phyloP scores from a whole-genome alignment of 208 protist species.

The Leishmania mexicana region DNA sequence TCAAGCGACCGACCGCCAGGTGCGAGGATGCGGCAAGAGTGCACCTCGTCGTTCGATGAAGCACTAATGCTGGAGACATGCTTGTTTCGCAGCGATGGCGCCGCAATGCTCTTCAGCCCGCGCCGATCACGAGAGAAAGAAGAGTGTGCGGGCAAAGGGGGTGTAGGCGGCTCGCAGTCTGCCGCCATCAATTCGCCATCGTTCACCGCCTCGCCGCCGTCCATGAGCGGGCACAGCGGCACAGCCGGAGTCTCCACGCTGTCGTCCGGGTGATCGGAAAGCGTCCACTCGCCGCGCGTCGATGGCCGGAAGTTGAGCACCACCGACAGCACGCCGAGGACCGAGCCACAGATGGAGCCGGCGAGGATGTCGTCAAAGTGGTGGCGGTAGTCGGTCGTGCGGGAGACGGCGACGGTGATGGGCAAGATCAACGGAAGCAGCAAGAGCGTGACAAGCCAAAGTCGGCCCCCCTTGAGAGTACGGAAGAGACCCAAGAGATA shows the following conservation, averaged over 20 bases:
- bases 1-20: neutral
- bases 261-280: slow-evolving; percentile 39
- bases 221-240: neutral
- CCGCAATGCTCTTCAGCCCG: neutral
- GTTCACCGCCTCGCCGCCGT: neutral
- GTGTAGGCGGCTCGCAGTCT: neutral
- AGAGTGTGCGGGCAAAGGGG: neutral
- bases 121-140: neutral
- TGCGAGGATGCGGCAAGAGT: neutral
- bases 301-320: slow-evolving; percentile 33
- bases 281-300: slow-evolving; percentile 45
- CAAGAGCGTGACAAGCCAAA: slow-evolving; percentile 43
- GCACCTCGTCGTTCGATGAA: neutral
- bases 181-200: neutral
- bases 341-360: slow-evolving; percentile 63
- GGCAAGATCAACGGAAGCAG: slow-evolving; percentile 64
- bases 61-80: neutral
- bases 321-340: slow-evolving; percentile 44
- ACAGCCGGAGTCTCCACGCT: neutral
- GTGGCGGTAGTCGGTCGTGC: slow-evolving; percentile 82
- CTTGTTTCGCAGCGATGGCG: neutral
- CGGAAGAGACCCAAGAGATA: slow-evolving; percentile 69
- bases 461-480: slow-evolving; percentile 45
- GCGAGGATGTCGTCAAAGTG: slow-evolving; percentile 86
- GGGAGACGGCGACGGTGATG: slow-evolving; percentile 63